Percentiles rank a stretch among this genome's conserved stretches.
Conservation (phyloP, 768 basidiomycete species). For the Mycena leptocephala region DNA sequence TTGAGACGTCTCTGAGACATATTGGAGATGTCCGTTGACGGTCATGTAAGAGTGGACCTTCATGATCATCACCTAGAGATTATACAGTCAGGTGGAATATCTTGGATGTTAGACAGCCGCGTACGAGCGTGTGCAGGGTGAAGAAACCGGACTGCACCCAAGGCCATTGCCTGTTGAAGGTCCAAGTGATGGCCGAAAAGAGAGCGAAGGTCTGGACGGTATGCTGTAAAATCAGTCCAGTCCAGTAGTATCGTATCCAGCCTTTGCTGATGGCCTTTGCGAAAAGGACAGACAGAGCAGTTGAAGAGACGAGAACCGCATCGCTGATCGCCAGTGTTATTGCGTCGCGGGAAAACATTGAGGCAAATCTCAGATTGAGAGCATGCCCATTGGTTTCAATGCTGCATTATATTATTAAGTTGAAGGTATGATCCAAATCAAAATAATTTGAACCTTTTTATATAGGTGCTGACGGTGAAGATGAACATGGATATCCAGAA, state of each 20-base stretch:
- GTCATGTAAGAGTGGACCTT: constrained; percentile 97
- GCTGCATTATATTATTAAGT: too few relatives aligned
- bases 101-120: constrained; percentile 39
- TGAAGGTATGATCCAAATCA: too few relatives aligned
- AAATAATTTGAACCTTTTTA: too few relatives aligned
- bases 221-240: constrained; percentile 87
- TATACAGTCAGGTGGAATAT: background rate
- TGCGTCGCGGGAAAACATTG: constrained; percentile 91
- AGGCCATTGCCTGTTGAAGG: constrained; percentile 94
- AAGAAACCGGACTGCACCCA: constrained; percentile 97
- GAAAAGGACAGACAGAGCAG: constrained; percentile 87
- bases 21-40: constrained; percentile 88
- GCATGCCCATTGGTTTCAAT: constrained; percentile 86
- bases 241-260: constrained; percentile 88
- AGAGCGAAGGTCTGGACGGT: constrained; percentile 82
- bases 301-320: constrained; percentile 83
- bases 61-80: constrained; percentile 85
- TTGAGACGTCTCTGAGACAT: constrained; percentile 63
- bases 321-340: constrained; percentile 89
- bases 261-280: constrained; percentile 83
- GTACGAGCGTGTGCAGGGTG: constrained; percentile 87
- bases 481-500: constrained; percentile 96
- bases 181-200: constrained; percentile 88
- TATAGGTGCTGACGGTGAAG: constrained; percentile 84
- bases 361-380: constrained; percentile 85